Evolutionary conservation across 495 filamentous ascomycete genomes (phyloP).

Genomic region (Lepidopterella palustris): DNA sequence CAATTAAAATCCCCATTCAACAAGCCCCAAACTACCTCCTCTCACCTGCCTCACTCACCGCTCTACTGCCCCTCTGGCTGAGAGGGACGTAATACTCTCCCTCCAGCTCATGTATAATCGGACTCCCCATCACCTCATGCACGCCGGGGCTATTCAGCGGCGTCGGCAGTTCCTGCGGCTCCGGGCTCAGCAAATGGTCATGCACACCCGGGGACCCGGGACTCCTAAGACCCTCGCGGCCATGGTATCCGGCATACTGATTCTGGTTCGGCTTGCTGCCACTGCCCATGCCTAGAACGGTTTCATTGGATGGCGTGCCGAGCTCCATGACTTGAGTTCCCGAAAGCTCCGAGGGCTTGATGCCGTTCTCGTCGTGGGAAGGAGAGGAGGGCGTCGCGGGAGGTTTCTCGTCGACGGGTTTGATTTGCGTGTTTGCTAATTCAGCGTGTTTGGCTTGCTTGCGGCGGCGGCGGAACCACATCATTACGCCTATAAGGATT

Average conservation of each 20-base stretch:
- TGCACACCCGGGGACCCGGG: background rate
- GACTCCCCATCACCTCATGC: background rate
- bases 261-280: background rate
- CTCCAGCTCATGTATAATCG: background rate
- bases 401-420: background rate
- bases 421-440: constrained; percentile 23
- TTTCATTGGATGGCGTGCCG: constrained; percentile 6
- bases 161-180: constrained; percentile 13
- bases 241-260: background rate
- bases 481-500: constrained; percentile 1
- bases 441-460: constrained; percentile 7
- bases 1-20: too few relatives aligned
- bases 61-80: background rate
- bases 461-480: constrained; percentile 6
- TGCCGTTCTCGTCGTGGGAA: background rate
- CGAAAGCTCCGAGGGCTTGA: constrained; percentile 17
- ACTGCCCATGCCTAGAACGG: background rate
- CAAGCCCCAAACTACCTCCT: too few relatives aligned
- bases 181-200: background rate
- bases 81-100: background rate
- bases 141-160: background rate
- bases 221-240: background rate
- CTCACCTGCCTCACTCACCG: background rate
- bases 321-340: constrained; percentile 20
- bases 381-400: background rate